Evolutionary conservation across 179 eudicot genomes (phyloP).

Genomic region (Patellifolia procumbens): DNA sequence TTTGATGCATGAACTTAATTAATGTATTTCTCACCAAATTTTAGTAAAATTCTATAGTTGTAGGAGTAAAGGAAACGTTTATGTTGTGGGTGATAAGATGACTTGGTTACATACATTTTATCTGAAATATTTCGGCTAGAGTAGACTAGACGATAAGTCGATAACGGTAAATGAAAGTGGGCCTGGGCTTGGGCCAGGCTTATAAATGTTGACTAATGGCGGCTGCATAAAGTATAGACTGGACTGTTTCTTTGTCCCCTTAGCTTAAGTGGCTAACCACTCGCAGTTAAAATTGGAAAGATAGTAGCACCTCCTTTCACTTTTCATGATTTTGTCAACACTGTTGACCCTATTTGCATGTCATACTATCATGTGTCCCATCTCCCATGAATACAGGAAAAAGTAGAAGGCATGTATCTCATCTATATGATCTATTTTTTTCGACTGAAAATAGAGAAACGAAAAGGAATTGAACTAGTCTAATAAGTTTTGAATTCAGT

Average conservation of each 20-base stretch:
- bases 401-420: no score
- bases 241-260: background rate
- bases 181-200: constrained; percentile 9
- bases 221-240: background rate
- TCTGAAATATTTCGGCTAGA: background rate
- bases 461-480: no score
- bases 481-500: no score
- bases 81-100: background rate
- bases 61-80: background rate
- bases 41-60: background rate
- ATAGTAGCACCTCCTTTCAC: background rate
- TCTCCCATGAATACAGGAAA: no score
- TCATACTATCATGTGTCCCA: no score
- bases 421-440: no score
- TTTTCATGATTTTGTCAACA: background rate
- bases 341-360: background rate
- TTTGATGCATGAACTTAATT: background rate
- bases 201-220: constrained; percentile 1
- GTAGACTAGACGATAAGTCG: background rate
- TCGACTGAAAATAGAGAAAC: no score
- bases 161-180: background rate
- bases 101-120: background rate
- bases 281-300: background rate
- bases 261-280: background rate
- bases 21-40: background rate